phyloP scores from a whole-genome alignment of 352 stramenopile species.

The Peronospora tabacina region DNA sequence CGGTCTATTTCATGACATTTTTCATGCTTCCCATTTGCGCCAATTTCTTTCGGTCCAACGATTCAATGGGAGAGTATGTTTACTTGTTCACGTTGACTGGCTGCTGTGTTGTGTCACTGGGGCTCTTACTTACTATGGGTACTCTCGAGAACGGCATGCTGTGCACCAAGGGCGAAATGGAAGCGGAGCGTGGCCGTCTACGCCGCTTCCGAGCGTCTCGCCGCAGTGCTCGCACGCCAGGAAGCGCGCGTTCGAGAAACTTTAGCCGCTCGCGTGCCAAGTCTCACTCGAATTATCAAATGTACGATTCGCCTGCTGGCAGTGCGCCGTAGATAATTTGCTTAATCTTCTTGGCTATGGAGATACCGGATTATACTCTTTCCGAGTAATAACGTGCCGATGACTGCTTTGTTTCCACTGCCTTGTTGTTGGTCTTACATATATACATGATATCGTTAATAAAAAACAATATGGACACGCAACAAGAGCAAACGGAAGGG shows the following conservation, averaged over 20 bases:
- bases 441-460: slow-evolving; percentile 20
- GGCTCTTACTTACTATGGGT: slow-evolving; percentile 44
- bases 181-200: slow-evolving; percentile 41
- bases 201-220: slow-evolving; percentile 44
- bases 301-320: slow-evolving; percentile 52
- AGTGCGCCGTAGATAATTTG: slow-evolving; percentile 31
- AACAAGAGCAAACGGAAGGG: too few relatives aligned
- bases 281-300: slow-evolving; percentile 64
- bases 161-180: slow-evolving; percentile 55
- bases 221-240: slow-evolving; percentile 48
- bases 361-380: slow-evolving; percentile 22
- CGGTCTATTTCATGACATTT: slow-evolving; percentile 67
- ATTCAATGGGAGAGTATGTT: slow-evolving; percentile 38
- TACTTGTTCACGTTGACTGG: slow-evolving; percentile 51
- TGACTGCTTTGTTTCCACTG: slow-evolving; percentile 10
- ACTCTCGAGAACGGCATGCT: slow-evolving; percentile 64
- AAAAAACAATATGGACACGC: too few relatives aligned
- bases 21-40: slow-evolving; percentile 51
- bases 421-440: slow-evolving; percentile 17
- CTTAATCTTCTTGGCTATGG: slow-evolving; percentile 10
- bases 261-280: slow-evolving; percentile 56
- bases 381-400: slow-evolving; percentile 13
- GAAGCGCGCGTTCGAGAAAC: slow-evolving; percentile 51
- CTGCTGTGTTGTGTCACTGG: slow-evolving; percentile 34
- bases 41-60: slow-evolving; percentile 36